phyloP scores from a whole-genome alignment of 306 rosid species.

The Cicer arietinum region DNA sequence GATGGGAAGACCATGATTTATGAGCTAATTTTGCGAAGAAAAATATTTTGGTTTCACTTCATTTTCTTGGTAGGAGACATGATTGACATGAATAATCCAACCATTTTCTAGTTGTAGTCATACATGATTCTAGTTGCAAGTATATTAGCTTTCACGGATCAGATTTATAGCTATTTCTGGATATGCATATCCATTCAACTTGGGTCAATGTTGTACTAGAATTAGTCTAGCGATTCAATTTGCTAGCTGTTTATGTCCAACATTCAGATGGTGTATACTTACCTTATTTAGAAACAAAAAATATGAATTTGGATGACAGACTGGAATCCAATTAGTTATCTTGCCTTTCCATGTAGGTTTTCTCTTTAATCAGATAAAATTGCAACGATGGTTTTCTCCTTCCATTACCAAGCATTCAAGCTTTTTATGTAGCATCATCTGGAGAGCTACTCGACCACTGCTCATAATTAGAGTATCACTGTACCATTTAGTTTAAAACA shows the following conservation, averaged over 20 bases:
- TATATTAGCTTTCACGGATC: background rate
- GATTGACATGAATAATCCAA: background rate
- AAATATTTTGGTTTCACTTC: background rate
- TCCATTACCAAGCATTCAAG: background rate
- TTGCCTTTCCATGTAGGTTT: background rate
- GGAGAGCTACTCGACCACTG: background rate
- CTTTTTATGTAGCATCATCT: background rate
- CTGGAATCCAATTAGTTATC: too few relatives aligned
- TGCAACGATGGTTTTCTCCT: background rate
- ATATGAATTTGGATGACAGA: background rate
- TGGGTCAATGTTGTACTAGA: constrained; percentile 13
- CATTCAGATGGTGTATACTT: background rate
- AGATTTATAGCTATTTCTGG: background rate
- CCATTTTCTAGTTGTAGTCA: constrained; percentile 13
- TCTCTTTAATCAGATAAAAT: background rate
- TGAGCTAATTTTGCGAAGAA: background rate
- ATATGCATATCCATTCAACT: background rate
- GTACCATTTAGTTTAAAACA: background rate
- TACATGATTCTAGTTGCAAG: background rate
- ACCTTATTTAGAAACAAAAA: background rate
- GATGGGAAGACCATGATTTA: constrained; percentile 15
- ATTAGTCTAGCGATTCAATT: constrained; percentile 9
- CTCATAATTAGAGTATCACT: background rate
- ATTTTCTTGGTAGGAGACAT: background rate
- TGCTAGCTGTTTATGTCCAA: background rate